Evolutionary conservation across 2,329 filamentous ascomycete genomes (phyloP).

Genomic region (Amesomyces nigricolor): DNA sequence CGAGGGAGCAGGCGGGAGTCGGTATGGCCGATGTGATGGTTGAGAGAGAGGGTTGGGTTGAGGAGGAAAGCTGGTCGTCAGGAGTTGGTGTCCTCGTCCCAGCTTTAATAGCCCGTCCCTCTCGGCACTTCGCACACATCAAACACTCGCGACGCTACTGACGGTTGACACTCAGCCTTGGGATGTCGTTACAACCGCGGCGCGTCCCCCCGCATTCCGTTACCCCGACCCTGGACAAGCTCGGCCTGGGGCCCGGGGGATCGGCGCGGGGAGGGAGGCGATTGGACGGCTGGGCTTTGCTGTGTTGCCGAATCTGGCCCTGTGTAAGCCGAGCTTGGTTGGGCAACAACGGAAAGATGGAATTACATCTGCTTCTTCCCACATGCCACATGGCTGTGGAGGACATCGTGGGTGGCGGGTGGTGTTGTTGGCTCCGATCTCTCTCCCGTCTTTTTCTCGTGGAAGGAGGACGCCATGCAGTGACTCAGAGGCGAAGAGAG

Average conservation of each 20-base stretch:
- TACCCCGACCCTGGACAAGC: constrained; percentile 15
- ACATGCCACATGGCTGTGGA: no score
- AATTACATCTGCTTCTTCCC: neutral
- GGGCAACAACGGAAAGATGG: neutral
- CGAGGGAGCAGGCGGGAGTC: no score
- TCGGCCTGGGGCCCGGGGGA: constrained; percentile 16
- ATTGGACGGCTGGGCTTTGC: constrained; percentile 9
- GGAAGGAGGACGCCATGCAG: neutral
- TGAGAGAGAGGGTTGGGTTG: no score
- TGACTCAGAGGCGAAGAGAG: neutral
- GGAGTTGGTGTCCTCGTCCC: neutral
- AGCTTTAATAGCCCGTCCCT: neutral
- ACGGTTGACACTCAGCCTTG: neutral
- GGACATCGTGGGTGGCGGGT: no score
- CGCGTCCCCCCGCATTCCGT: constrained; percentile 19
- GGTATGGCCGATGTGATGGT: no score
- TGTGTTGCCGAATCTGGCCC: constrained; percentile 5
- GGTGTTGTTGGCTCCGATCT: neutral
- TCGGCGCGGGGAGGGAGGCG: constrained; percentile 8
- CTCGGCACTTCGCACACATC: no score
- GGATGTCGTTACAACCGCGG: constrained; percentile 2
- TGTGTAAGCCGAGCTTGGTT: neutral
- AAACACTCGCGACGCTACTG: no score
- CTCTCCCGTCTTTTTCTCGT: neutral
- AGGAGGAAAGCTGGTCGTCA: no score